Evolutionary conservation across 306 rosid species (phyloP), one percentile per base, ranked within the genome.

Genomic region (Dryas drummondii): DNA sequence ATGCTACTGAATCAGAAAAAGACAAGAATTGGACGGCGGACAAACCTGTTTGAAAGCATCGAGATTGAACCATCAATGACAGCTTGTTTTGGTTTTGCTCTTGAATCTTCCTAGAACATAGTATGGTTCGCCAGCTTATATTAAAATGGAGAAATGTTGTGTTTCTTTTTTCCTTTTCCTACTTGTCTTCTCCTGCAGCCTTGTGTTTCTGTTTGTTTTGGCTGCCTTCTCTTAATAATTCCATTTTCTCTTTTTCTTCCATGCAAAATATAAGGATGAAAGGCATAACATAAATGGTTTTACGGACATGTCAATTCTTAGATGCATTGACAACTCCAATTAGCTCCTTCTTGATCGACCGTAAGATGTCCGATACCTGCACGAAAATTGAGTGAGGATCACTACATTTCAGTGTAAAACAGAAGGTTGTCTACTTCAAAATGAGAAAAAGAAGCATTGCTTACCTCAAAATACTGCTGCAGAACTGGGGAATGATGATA

Each of bases 401-500:
- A 19, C 46, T 65, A 52, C 51, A 10, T 41, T 42, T 15, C 52
- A 46, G 46, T 19, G 50, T 44, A 22, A 50, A 41, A 17, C 37
- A 41, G 27, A 66, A 71, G n/a, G 41, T 40, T 76, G 15, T 16
- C 41, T 22, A n/a, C 8, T 4, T 50, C 15, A 2, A 19, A 54
- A 70, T 12, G 46, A 51, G 16, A 42, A 47, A 22, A 46, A 68
- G 16, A 60, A 54, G 15, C 16, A 17, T 47, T 66, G 61, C 74
- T 83, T 57, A 90, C 99, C 87, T 90, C 85, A 72, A 76, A 79
- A 84, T 86, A 51, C 40, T 85, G 89, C 72, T 86, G 84, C 86
- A 92, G 84, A 63, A 74, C 82, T 27, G 93, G 93, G 75, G 96
- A 89, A 75, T 82, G 70, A 42, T 75, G 85, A 81, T 74, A 72